Base-by-base conservation (phyloP, 208 protist genomes). In the Dictyostelium gargantuum region DNA sequence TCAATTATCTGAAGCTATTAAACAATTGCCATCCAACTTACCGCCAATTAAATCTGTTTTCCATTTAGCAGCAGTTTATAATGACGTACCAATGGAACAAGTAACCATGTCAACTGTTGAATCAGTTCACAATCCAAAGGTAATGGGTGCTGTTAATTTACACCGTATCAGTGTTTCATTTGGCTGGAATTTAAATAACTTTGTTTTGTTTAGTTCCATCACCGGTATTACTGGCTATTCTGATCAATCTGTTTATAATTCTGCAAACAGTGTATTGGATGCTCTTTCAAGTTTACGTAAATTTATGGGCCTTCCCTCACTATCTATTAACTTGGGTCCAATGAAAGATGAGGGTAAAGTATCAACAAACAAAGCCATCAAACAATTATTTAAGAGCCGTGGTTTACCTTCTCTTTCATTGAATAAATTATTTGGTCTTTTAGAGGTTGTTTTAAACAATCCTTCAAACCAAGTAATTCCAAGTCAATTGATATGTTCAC, bases 161-260 rank as follows among this genome's bases (percentile, higher is more conserved):
- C 63, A 94, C 40, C 6, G 68, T 42, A 32, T 91, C 5, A 56
- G 68, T 8, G 54, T 80, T 6, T 46, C 61, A 5, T 35, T 58
- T 35, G 40, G 81, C n/a, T 86, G 76, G 70, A 77, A 56, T 17
- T 50, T 95, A 13, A 32, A 79, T n/a, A 35, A 91, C 23, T 76
- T 89, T 50, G 42, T 95, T 11, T 44, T 95, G 1, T 95, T 84
- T 61, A 95, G 93, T 9, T 95, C 94, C 13, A 80, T 95, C 4
- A 91, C 91, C 42, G 48, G 35, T 15, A 29, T 95, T 4, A 79
- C 85, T 48, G 94, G 94, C n/a, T 63, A 66, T 23, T 13, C 80
- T 29, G 94, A 70, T 26, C 94, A 95, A 77, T 50, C 82, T 10
- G 92, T 66, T 48, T 95, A 95, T 6, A 84, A 85, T 19, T 68